Percentiles rank a stretch among this genome's conserved stretches.
These are phyloP conservation scores for Berberis thunbergii DNA, from an alignment of 164 flowering plant species.

Conservation along the genomic window DNA sequence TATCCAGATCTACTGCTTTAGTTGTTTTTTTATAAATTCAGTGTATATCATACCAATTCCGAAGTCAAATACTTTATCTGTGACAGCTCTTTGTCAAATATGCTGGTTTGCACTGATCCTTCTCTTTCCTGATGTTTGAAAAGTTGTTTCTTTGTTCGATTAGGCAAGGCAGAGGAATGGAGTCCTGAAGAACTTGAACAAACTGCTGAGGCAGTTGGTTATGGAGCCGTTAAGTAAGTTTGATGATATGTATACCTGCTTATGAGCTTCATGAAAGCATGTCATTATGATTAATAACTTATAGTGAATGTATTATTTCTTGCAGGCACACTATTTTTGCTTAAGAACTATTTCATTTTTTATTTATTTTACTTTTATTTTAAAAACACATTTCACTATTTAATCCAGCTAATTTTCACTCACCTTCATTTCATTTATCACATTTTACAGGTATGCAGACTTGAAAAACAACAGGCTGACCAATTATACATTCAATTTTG, in stretches of 20 bases:
- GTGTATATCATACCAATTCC: neutral
- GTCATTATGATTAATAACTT: no score
- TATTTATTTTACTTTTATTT: no score
- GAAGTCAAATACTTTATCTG: no score
- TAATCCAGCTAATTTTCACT: neutral
- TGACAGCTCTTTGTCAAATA: no score
- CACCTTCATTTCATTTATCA: neutral
- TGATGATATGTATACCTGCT: slow-evolving; percentile 1
- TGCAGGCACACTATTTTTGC: neutral
- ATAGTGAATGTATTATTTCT: neutral
- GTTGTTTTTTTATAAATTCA: neutral
- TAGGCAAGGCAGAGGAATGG: slow-evolving; percentile 78
- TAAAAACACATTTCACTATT: no score
- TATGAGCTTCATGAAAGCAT: neutral
- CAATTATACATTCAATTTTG: slow-evolving; percentile 85
- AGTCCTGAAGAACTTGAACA: slow-evolving; percentile 68
- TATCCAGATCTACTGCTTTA: neutral
- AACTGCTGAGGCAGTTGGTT: slow-evolving; percentile 92
- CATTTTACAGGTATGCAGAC: slow-evolving; percentile 73
- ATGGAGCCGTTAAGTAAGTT: slow-evolving; percentile 98
- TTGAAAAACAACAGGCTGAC: slow-evolving; percentile 91
- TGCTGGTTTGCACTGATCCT: no score
- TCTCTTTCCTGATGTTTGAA: neutral
- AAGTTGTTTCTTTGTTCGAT: slow-evolving; percentile 2
- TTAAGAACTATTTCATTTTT: neutral